These are phyloP conservation scores for Fusarium camptoceras DNA, from an alignment of 2,329 filamentous ascomycete species.

Conservation along the genomic window DNA sequence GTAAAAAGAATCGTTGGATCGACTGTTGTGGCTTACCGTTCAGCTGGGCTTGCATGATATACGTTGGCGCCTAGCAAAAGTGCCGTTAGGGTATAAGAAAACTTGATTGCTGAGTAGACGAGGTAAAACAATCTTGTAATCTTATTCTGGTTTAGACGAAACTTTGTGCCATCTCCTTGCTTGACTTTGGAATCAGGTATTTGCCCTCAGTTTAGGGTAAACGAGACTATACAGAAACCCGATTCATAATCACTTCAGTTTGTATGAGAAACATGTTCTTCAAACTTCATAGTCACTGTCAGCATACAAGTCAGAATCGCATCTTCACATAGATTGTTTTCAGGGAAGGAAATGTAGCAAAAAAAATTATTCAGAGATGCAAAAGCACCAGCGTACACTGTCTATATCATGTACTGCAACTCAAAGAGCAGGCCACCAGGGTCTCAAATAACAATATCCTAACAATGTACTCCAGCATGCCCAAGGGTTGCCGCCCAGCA, in stretches of 20 bases:
- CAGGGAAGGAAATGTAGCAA: neutral
- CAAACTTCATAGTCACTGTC: neutral
- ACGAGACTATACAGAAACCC: neutral
- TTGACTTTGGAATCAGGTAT: neutral
- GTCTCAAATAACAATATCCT: slow-evolving; percentile 17
- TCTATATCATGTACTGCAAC: slow-evolving; percentile 33
- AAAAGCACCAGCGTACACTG: slow-evolving; percentile 30
- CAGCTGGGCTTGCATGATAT: slow-evolving; percentile 30
- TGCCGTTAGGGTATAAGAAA: neutral
- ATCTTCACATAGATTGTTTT: neutral
- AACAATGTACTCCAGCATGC: slow-evolving; percentile 40
- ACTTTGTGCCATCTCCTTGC: neutral
- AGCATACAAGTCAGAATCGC: neutral
- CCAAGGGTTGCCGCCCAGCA: slow-evolving; percentile 23
- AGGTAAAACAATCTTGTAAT: neutral
- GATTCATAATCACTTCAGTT: neutral
- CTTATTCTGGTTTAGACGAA: neutral
- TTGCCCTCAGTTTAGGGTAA: neutral
- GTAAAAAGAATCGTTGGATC: neutral
- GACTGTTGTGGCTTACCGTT: slow-evolving; percentile 15
- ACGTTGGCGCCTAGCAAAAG: slow-evolving; percentile 11
- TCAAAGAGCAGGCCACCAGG: slow-evolving; percentile 13
- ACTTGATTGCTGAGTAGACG: neutral
- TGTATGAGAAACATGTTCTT: neutral
- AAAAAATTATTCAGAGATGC: slow-evolving; percentile 21